Evolutionary conservation across 805 yeast genomes (phyloP), one percentile per base, ranked within the genome.

Genomic region (Tetrapisispora pingtungensis): DNA sequence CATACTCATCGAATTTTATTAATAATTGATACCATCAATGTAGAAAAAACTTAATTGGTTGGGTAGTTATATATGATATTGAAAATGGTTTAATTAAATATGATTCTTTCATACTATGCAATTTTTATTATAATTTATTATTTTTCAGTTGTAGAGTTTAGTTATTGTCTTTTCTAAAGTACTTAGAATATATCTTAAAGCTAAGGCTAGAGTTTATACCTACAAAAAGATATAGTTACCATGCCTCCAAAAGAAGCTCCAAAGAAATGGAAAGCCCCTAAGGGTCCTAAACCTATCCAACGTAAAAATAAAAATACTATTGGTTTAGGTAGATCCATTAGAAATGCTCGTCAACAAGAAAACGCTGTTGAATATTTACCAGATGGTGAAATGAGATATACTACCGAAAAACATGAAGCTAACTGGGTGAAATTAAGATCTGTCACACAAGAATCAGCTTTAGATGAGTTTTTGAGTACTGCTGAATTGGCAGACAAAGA

Each of bases 401-500:
- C 95, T 17, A 87, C 96, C 0, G 81, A 76, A 39, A 81, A 81
- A 53, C 84, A 78, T 53, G 94, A 86, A 59, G 94, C 87, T 13
- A 75, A 74, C 49, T 87, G 96, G 94, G 94, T 85, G 42, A 86
- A 88, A 51, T 68, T 93, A 58, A 77, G 93, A 61, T 88, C 97
- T 2, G 94, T 93, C 14, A 93, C 97, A 0, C 97, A 93, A 57
- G 97, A 93, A 62, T 78, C 83, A 53, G 82, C 97, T 1, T 67
- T 93, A 46, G 97, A 93, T 66, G 99, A 93, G 66, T 89, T 93
- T 64, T 74, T 93, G 57, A 83, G 81, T 58, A 90, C 97, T 7
- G 99, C 98, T 1, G 95, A 87, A 63, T 74, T 93, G 46, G 96
- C 97, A 2, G 96, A 88, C 59, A 88, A 90, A 18, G 97, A 93